Base-by-base conservation (phyloP, 148 eudicot genomes). In the Rhododendron simsii region DNA sequence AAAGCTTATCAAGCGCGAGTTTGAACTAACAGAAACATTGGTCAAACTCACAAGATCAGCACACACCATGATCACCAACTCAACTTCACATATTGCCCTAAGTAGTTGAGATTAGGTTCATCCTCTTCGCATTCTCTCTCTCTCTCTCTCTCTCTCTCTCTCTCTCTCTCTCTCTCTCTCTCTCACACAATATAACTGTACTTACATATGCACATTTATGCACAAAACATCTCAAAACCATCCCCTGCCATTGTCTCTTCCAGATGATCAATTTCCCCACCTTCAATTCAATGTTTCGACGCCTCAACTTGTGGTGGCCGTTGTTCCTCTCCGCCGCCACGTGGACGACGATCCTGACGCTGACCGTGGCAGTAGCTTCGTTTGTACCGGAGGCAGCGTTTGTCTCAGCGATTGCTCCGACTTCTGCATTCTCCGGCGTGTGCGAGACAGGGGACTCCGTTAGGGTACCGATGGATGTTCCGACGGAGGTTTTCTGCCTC, bases 401-500 rank as follows among this genome's bases (percentile, higher is more conserved):
- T 82, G 89, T 96, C 35, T 93, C 94, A 65, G 93, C 94, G 0
- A 87, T 93, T 48, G 35, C 91, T 4, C 94, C 98, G 0, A 41
- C 87, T 5, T 91, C 96, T 1, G 82, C 91, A 2, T 90, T 92
- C 47, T 92, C 94, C 7, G 44, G 55, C 7, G 82, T 85, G 14
- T 94, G 97, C 69, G 88, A 71, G 15, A 63, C 80, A 2, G 89
- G 83, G 16, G 81, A 33, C 1, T 48, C 73, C 41, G 69, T 94
- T 10, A 91, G 98, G 90, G 90, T 96, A 35, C 98, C 98, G 4
- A 73, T 94, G 33, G 98, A 94, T 61, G 51, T 90, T 45, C 96
- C 98, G 3, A 84, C 89, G 4, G 93, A 92, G 89, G 87, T 88
- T 6, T 87, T 94, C 11, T 94, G 98, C 85, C 85, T 96, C 59